phyloP scores from a whole-genome alignment of 2,329 filamentous ascomycete genomes.

The Colletotrichum graminicola region DNA sequence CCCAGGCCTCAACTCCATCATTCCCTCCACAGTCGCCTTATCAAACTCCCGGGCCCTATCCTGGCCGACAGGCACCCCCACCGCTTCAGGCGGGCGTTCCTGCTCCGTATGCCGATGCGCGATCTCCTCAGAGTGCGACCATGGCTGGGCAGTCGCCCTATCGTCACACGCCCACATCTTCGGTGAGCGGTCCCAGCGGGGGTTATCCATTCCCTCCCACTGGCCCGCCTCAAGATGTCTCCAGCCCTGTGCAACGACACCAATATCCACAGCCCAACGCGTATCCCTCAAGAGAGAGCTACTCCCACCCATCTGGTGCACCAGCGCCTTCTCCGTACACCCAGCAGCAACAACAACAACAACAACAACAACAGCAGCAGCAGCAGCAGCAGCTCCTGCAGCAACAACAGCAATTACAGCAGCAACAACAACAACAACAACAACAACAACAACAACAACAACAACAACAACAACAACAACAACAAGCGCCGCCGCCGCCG shows the following conservation, averaged over 20 bases:
- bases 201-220: conserved; percentile 66
- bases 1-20: conserved; percentile 45
- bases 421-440: conserved; percentile 42
- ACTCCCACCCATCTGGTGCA: conserved; percentile 54
- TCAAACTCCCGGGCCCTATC: conserved; percentile 57
- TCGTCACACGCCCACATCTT: conserved; percentile 62
- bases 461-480: conserved; percentile 5
- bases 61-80: conserved; percentile 57
- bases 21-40: conserved; percentile 57
- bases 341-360: conserved; percentile 50
- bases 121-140: conserved; percentile 62
- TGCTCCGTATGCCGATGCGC: conserved; percentile 59
- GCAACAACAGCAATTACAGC: conserved; percentile 47
- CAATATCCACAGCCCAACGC: conserved; percentile 61
- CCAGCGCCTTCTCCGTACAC: conserved; percentile 50
- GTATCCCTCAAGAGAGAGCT: conserved; percentile 61
- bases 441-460: conserved; percentile 41
- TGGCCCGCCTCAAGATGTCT: conserved; percentile 56
- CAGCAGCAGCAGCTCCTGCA: conserved; percentile 49
- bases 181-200: conserved; percentile 54
- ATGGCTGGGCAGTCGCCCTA: conserved; percentile 62
- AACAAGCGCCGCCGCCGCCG: conserved; percentile 47
- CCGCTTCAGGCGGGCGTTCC: conserved; percentile 57
- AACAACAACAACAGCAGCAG: conserved; percentile 4
- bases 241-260: conserved; percentile 65